Evolutionary conservation across 352 stramenopile genomes (phyloP), one percentile per base, ranked within the genome.

Genomic region (Pythium guiyangense): DNA sequence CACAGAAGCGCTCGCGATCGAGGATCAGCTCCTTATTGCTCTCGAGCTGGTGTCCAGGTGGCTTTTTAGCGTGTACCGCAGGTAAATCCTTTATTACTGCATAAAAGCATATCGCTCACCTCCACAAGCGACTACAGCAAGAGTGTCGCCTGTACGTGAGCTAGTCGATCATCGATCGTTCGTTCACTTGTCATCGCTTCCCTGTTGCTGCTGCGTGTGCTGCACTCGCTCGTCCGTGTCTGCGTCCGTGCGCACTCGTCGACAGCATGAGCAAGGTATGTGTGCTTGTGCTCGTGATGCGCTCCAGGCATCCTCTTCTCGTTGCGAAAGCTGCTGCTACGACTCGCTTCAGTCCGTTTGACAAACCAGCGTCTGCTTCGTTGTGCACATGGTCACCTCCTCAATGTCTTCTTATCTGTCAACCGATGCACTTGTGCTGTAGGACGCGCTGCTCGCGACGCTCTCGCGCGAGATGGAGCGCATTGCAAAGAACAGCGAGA

Each of bases 381-480:
- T 10, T n/a, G n/a, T 45, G 15, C 14, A 20, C 18, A 9, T 45
- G 39, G 6, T 40, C 35, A 40, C n/a, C n/a, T n/a, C n/a, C 29
- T 34, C 39, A 44, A 15, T 3, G 5, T 20, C 39, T 20, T 45
- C 14, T 20, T 22, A 5, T 6, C 14, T 45, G 6, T 20, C 15
- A 2, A 45, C 4, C 31, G 9, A 37, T 11, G 12, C 43, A 11
- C 34, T 6, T 22, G 22, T 49, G 17, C 12, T 45, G 35, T 29
- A 79, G 69, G 63, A 77, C 26, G 49, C 62, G 56, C 67, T 90
- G 48, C 25, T 72, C 14, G 60, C 56, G 27, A 52, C 57, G 39
- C 59, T 89, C 45, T 57, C 77, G 40, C 68, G 74, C 31, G 79
- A 90, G 64, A 94, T 94, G 81, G 79, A 92, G 49, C 80, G 79